Conservation (phyloP, 352 stramenopile species). For the Globisporangium sylvaticum region DNA sequence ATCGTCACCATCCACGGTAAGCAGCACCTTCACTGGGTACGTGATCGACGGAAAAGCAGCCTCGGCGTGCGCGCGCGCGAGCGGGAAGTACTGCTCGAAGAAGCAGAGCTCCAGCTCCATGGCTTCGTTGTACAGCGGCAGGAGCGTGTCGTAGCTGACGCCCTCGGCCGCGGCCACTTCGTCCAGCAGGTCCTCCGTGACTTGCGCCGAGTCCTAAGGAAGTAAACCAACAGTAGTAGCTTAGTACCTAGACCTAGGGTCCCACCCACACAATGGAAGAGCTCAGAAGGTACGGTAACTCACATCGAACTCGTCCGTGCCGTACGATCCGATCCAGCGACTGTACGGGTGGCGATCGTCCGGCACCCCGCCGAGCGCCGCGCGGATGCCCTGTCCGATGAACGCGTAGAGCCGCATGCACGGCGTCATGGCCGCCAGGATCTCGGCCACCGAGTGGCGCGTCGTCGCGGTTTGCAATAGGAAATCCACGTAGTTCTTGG, state of each 20-base stretch:
- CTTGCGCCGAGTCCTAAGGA: conserved; percentile 17
- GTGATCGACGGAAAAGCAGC: neutral
- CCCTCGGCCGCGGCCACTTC: conserved; percentile 25
- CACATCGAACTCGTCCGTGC: conserved; percentile 35
- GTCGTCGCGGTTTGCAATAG: conserved; percentile 37
- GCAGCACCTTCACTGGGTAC: conserved; percentile 15
- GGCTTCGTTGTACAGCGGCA: conserved; percentile 38
- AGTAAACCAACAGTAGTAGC: neutral
- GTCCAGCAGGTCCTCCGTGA: conserved; percentile 34
- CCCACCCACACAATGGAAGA: too few species aligned
- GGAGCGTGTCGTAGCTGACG: conserved; percentile 22
- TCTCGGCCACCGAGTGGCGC: conserved; percentile 26
- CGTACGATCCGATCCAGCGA: conserved; percentile 48
- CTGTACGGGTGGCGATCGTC: conserved; percentile 25
- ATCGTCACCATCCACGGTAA: conserved; percentile 9
- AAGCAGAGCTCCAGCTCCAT: conserved; percentile 57
- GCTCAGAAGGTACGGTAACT: neutral
- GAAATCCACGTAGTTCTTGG: conserved; percentile 45
- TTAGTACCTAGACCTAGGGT: too few species aligned
- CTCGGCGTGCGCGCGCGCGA: conserved; percentile 16
- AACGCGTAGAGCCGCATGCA: conserved; percentile 53
- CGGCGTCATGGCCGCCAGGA: conserved; percentile 51
- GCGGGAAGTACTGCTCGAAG: conserved; percentile 47
- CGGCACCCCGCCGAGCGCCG: conserved; percentile 8
- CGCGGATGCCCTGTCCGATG: conserved; percentile 29